Percentiles rank a stretch among this genome's conserved stretches.
Evolutionary conservation across 1,284 basidiomycete genomes (phyloP).

Genomic region (Leucoagaricus sp.): DNA sequence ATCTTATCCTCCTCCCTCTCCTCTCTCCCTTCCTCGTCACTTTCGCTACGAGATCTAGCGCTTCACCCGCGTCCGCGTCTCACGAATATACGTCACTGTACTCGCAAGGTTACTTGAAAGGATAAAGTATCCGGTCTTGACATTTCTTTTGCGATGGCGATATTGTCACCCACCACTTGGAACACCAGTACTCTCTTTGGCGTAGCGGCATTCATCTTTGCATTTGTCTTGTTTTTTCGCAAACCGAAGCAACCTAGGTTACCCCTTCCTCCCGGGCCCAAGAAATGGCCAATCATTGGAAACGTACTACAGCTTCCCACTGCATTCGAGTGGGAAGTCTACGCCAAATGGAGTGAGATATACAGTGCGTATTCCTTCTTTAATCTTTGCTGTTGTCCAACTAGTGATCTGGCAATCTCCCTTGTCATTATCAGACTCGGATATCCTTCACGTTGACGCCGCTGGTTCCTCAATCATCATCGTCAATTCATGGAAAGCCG

Average conservation of each 20-base stretch:
- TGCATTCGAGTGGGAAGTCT: slow-evolving; percentile 21
- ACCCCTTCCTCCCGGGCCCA: slow-evolving; percentile 21
- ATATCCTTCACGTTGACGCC: slow-evolving; percentile 27
- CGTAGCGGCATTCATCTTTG: not conserved
- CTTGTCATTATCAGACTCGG: slow-evolving; percentile 22
- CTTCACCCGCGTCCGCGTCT: too few relatives aligned
- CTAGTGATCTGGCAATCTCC: not conserved
- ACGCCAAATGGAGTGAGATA: slow-evolving; percentile 20
- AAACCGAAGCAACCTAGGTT: slow-evolving; percentile 8
- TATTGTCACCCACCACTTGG: not conserved
- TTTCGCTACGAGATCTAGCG: not conserved
- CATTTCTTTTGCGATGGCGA: not conserved
- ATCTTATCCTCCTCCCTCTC: not conserved
- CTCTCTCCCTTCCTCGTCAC: not conserved
- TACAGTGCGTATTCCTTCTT: slow-evolving; percentile 17
- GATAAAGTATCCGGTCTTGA: too few relatives aligned
- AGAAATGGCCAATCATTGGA: slow-evolving; percentile 20
- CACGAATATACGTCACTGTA: too few relatives aligned
- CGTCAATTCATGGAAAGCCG: slow-evolving; percentile 43
- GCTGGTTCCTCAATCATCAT: slow-evolving; percentile 32
- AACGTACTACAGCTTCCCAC: slow-evolving; percentile 20
- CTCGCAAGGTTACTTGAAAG: too few relatives aligned
- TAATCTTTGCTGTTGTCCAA: not conserved
- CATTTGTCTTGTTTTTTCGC: not conserved
- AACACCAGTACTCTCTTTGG: not conserved